A percentile compares a stretch with the other conserved stretches of the same genome.
Conservation (phyloP, 805 yeast species). For the Myxozyma geophila region DNA sequence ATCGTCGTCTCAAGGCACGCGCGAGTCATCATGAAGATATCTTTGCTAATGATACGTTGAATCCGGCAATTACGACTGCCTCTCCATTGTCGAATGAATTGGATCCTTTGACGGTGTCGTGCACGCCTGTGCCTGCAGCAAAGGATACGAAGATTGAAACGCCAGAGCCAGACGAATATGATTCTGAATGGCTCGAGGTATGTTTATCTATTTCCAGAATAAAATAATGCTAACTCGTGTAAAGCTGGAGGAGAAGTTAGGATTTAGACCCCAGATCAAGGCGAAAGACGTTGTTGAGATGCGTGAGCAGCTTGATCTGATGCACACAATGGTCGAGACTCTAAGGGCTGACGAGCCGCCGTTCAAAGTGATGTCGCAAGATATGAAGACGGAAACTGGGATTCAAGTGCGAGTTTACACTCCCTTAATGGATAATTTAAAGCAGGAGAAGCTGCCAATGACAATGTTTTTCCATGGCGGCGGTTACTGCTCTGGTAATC, state of each 20-base stretch:
- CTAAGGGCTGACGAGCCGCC: too few species aligned
- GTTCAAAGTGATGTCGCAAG: neutral
- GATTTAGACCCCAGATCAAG: neutral
- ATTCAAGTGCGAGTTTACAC: slow-evolving; percentile 7
- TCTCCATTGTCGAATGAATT: neutral
- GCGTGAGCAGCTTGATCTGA: too few species aligned
- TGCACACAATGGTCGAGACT: too few species aligned
- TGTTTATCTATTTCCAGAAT: neutral
- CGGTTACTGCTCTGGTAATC: slow-evolving; percentile 52
- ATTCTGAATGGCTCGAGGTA: neutral
- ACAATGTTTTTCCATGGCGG: slow-evolving; percentile 49
- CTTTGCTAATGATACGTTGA: neutral
- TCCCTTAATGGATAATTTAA: neutral
- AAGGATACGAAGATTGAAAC: neutral
- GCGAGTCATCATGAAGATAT: neutral
- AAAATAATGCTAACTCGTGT: neutral
- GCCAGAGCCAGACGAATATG: neutral
- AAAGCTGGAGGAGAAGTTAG: neutral
- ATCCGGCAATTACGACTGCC: neutral
- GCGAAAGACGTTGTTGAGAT: too few species aligned
- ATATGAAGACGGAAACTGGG: neutral
- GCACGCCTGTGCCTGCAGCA: slow-evolving; percentile 3
- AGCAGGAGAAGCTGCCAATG: neutral
- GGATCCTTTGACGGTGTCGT: slow-evolving; percentile 5
- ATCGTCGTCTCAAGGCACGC: slow-evolving; percentile 8